These are phyloP conservation scores for Arabidopsis lyrata DNA, from an alignment of 441 rosid species.

Conservation along the genomic window DNA sequence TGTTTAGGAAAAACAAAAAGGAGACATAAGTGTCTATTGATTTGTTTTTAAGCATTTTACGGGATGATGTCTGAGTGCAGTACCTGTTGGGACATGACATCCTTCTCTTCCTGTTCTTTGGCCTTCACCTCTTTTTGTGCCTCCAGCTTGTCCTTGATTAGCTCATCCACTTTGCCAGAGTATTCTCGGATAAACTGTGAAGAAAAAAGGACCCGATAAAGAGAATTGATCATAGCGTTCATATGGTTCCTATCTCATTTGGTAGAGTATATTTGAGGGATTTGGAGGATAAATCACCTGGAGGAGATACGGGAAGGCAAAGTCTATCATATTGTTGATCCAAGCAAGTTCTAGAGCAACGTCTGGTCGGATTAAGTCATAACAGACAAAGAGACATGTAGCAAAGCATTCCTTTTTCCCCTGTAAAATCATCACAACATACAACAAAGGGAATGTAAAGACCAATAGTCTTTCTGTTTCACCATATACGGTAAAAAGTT, in stretches of 20 bases:
- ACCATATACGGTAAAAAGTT: not conserved
- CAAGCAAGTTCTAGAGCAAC: conserved; percentile 93
- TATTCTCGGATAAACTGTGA: conserved; percentile 93
- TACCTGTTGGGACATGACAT: conserved; percentile 95
- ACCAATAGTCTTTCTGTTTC: not conserved
- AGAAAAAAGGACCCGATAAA: not conserved
- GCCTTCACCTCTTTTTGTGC: conserved; percentile 79
- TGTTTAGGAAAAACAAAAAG: conserved; percentile 39
- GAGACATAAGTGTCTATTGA: conserved; percentile 6
- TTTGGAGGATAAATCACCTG: conserved; percentile 59
- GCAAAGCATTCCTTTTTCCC: conserved; percentile 99
- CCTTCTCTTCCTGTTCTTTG: conserved; percentile 95
- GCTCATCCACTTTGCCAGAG: conserved; percentile 94
- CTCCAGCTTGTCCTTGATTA: conserved; percentile 85
- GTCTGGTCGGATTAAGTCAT: conserved; percentile 89
- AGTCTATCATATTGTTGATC: conserved; percentile 94
- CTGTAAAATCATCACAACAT: conserved; percentile 49
- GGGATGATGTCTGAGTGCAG: not conserved
- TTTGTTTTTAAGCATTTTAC: not conserved
- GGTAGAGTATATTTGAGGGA: not conserved
- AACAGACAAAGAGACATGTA: conserved; percentile 95
- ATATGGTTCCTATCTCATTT: not conserved
- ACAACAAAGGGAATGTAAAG: not conserved
- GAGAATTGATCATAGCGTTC: conserved; percentile 2
- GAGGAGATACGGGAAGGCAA: conserved; percentile 93